Conservation (phyloP, 2,329 filamentous ascomycete genomes). For the Exophiala viscosa region DNA sequence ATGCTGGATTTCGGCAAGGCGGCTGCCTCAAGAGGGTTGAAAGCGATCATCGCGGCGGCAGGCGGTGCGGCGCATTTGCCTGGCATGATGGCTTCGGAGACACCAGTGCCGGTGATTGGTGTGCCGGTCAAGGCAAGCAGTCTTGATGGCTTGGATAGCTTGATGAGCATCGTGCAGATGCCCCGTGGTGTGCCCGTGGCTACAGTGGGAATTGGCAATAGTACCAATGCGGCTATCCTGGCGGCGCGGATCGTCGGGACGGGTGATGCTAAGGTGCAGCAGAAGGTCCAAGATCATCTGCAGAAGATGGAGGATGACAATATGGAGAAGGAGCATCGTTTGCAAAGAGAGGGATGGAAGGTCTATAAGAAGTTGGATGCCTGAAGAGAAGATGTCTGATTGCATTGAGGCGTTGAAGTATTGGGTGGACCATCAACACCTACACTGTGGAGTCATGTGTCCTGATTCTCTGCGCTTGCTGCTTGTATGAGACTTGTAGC, state of each 20-base stretch:
- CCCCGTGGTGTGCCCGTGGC: conserved; percentile 65
- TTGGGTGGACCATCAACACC: no score
- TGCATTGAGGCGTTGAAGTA: background rate
- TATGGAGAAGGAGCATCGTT: conserved; percentile 27
- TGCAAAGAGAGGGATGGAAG: conserved; percentile 28
- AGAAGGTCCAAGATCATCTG: conserved; percentile 27
- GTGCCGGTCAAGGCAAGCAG: conserved; percentile 67
- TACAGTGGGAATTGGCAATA: conserved; percentile 70
- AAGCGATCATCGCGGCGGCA: conserved; percentile 66
- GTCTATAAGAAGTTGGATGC: conserved; percentile 28
- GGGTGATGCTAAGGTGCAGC: conserved; percentile 21
- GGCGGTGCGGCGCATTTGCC: conserved; percentile 66
- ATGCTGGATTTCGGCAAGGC: conserved; percentile 63
- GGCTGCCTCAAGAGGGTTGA: conserved; percentile 58
- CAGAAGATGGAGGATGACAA: conserved; percentile 28
- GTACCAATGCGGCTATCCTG: conserved; percentile 66
- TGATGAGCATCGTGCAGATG: conserved; percentile 69
- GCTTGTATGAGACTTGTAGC: no score
- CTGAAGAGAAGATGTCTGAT: background rate
- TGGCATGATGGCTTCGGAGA: conserved; percentile 64
- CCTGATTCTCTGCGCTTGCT: no score
- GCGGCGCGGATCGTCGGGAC: conserved; percentile 60
- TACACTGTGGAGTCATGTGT: no score
- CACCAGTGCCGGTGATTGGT: conserved; percentile 66
- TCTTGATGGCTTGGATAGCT: conserved; percentile 62